Evolutionary conservation across 768 basidiomycete species (phyloP), one percentile per base, ranked within the genome.

Genomic region (Tephrocybe sp.): DNA sequence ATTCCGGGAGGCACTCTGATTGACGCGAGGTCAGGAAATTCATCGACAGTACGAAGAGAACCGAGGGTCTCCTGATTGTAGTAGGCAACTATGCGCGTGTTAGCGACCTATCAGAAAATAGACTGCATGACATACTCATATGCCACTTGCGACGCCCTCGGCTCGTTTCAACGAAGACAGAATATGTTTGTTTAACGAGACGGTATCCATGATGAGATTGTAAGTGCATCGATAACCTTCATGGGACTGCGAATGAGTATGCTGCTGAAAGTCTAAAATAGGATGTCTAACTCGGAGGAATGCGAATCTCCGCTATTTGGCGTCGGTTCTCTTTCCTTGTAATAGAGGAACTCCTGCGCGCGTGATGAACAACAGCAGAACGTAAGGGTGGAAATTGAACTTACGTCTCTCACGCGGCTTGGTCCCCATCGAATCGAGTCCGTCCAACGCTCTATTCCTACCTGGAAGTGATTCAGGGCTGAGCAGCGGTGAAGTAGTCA

Each of bases 391-490:
- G 26, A 35, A 32, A 55, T 48, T 9, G 35, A 51, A 70, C 80
- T 71, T 62, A 88, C 87, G 59, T 89, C 86, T 72, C 80, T 77
- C 41, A 89, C 86, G 38, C 86, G 79, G 61, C 85, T 87, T 4
- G 87, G 86, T 0, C 89, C 88, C 89, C 89, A 91, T 54, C 80
- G 70, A 56, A 83, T 83, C 4, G 83, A 87, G 60, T 89, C 88
- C 23, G 88, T 90, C 88, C 88, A 90, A 48, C 88, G 77, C 62
- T 89, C 87, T 32, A 90, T 87, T 38, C 85, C 86, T 51, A 86
- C 74, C 85, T 87, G 49, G 23, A 57, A 43, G 43, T 41, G 45
- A 36, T 48, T 60, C 52, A 55, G 59, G 31, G 51, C 49, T 53
- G 39, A 49, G 20, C 39, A 36, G 30, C 32, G 46, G 50, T 41